phyloP scores from a whole-genome alignment of 2,329 filamentous ascomycete genomes.

The Pseudogymnoascus sp. region DNA sequence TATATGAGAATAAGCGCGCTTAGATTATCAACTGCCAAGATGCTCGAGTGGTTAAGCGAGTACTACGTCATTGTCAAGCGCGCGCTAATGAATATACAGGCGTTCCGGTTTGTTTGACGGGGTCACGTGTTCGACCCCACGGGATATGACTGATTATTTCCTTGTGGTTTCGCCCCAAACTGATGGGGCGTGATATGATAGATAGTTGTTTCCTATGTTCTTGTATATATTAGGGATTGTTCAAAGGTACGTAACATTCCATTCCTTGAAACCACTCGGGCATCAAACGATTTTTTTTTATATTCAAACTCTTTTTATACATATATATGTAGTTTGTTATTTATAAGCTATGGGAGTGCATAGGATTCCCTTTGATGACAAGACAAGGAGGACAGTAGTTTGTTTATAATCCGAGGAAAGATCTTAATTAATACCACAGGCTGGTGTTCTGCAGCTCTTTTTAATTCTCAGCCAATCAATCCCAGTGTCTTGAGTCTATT shows the following conservation, averaged over 20 bases:
- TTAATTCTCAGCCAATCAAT: neutral
- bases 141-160: neutral
- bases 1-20: neutral
- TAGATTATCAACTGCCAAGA: neutral
- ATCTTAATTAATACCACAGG: neutral
- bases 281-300: neutral
- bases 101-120: neutral
- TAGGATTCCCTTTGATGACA: neutral
- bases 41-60: neutral
- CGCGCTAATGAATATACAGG: neutral
- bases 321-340: neutral
- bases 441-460: neutral
- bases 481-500: neutral
- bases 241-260: conserved; percentile 1
- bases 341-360: too few relatives aligned
- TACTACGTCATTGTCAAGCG: conserved; percentile 2
- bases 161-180: neutral
- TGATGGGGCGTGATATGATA: too few relatives aligned
- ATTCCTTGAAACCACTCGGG: neutral
- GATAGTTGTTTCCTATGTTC: too few relatives aligned
- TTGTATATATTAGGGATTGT: neutral
- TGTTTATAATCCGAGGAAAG: neutral
- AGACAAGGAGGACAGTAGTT: neutral
- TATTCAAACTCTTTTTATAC: neutral
- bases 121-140: neutral